phyloP scores from a whole-genome alignment of 75 land plant genomes.

The Sequoiadendron giganteum region DNA sequence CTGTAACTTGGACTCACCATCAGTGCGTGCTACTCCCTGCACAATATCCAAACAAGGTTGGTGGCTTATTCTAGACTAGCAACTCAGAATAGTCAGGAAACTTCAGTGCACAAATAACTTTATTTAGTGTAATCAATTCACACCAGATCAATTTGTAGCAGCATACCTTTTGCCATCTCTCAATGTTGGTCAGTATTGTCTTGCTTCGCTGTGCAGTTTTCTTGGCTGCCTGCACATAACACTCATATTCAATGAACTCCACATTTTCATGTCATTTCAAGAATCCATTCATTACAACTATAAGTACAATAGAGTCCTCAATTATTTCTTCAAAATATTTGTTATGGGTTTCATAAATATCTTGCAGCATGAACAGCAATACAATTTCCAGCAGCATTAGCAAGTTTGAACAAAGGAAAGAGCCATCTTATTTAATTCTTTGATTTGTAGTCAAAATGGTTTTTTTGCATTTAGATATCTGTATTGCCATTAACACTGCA shows the following conservation, averaged over 20 bases:
- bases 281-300: not conserved
- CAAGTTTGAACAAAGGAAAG: not conserved
- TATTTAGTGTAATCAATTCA: not conserved
- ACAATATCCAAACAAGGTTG: slow-evolving; percentile 10
- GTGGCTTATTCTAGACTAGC: not conserved
- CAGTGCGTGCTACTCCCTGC: slow-evolving; percentile 75
- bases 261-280: not conserved
- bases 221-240: slow-evolving; percentile 56
- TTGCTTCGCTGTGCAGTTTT: slow-evolving; percentile 66
- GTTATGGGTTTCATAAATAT: not conserved
- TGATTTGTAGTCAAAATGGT: not conserved
- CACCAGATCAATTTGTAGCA: slow-evolving; percentile 2
- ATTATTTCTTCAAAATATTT: not conserved
- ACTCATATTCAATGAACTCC: not conserved
- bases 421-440: not conserved
- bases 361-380: not conserved
- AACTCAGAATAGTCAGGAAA: not conserved
- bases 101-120: not conserved
- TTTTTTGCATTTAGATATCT: not conserved
- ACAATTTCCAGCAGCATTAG: not conserved
- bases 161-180: slow-evolving; percentile 75
- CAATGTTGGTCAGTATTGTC: slow-evolving; percentile 53
- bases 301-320: not conserved
- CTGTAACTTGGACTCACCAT: slow-evolving; percentile 37
- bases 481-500: not conserved